Percentiles rank a stretch among this genome's conserved stretches.
Evolutionary conservation across 805 yeast species (phyloP).

Genomic region (Candida suzukii): DNA sequence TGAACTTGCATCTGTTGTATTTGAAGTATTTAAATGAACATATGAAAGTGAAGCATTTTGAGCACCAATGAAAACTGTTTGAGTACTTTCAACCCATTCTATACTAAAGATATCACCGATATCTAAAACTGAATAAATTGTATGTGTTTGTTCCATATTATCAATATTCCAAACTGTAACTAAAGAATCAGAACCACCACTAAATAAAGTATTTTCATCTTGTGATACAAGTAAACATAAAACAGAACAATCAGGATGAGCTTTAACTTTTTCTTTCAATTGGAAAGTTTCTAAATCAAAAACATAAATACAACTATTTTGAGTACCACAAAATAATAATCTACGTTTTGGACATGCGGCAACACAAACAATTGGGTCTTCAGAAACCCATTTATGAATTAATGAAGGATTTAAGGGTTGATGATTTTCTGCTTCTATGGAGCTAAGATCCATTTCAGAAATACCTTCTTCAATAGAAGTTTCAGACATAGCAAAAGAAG

Average conservation of each 20-base stretch:
- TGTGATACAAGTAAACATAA: slow-evolving; percentile 54
- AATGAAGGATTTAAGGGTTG: slow-evolving; percentile 22
- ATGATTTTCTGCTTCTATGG: no score
- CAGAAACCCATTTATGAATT: slow-evolving; percentile 72
- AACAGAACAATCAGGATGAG: slow-evolving; percentile 71
- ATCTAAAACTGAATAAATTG: slow-evolving; percentile 78
- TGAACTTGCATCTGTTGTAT: slow-evolving; percentile 25
- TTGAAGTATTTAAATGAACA: slow-evolving; percentile 35
- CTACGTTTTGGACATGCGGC: slow-evolving; percentile 51
- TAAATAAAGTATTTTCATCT: slow-evolving; percentile 55
- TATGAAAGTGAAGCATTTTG: slow-evolving; percentile 87
- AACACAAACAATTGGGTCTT: slow-evolving; percentile 67
- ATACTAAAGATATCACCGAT: slow-evolving; percentile 91
- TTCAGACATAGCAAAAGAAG: background rate
- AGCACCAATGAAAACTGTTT: slow-evolving; percentile 75
- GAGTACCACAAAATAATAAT: slow-evolving; percentile 82
- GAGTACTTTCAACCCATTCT: slow-evolving; percentile 52
- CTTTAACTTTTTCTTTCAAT: slow-evolving; percentile 41
- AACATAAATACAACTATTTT: slow-evolving; percentile 70
- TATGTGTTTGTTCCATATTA: slow-evolving; percentile 42
- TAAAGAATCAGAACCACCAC: slow-evolving; percentile 87
- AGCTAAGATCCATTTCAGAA: no score
- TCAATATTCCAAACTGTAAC: slow-evolving; percentile 63
- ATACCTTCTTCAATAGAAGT: no score
- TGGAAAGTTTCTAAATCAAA: slow-evolving; percentile 63